A percentile compares a stretch with the other conserved stretches of the same genome.
Conservation (phyloP, 2,329 filamentous ascomycete genomes). For the Pestalotiopsis sp. region DNA sequence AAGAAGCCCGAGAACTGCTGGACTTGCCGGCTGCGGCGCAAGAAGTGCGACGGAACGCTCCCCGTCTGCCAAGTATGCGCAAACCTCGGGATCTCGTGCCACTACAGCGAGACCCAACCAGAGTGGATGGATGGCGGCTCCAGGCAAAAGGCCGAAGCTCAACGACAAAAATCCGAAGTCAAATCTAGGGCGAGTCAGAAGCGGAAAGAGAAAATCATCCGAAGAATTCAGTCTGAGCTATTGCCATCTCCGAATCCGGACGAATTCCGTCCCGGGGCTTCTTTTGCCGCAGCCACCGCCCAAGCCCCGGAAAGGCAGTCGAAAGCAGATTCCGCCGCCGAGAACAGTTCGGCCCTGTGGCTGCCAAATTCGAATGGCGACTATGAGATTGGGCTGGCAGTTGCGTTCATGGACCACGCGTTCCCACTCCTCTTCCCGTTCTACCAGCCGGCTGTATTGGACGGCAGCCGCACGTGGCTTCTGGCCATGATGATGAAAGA, state of each 20-base stretch:
- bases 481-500: conserved; percentile 58
- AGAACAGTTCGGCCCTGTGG: not conserved
- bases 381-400: conserved; percentile 41
- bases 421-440: conserved; percentile 66
- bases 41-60: conserved; percentile 60
- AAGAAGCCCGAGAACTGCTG: conserved; percentile 49
- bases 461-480: conserved; percentile 64
- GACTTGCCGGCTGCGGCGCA: conserved; percentile 63
- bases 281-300: not conserved
- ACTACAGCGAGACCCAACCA: conserved; percentile 55
- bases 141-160: conserved; percentile 51
- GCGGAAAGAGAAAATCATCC: conserved; percentile 41
- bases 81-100: conserved; percentile 59
- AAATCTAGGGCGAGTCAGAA: conserved; percentile 55
- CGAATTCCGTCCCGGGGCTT: not conserved
- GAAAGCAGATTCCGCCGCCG: not conserved
- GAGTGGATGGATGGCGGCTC: conserved; percentile 59
- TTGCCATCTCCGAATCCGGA: not conserved
- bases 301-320: not conserved
- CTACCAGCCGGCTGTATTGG: conserved; percentile 57
- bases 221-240: not conserved
- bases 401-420: conserved; percentile 64
- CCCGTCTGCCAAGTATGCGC: conserved; percentile 55
- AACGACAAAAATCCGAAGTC: conserved; percentile 57
- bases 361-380: conserved; percentile 9